phyloP scores from a whole-genome alignment of 2,329 filamentous ascomycete genomes.

The Arachnopeziza araneosa region DNA sequence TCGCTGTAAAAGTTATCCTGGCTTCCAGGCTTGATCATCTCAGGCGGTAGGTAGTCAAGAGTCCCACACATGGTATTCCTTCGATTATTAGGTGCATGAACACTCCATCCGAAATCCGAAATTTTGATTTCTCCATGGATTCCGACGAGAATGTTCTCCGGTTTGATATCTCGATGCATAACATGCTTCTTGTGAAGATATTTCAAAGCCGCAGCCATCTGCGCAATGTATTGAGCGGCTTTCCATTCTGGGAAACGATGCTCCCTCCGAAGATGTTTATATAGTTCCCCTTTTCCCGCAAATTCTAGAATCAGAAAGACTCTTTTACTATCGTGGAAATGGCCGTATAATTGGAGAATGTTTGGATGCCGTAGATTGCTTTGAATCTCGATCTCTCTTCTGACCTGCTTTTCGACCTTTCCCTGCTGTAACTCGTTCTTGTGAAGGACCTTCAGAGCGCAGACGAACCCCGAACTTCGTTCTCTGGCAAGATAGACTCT shows the following conservation, averaged over 20 bases:
- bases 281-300: slow-evolving; percentile 66
- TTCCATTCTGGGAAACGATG: slow-evolving; percentile 66
- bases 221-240: slow-evolving; percentile 67
- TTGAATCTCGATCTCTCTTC: slow-evolving; percentile 70
- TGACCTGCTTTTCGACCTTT: slow-evolving; percentile 64
- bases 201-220: slow-evolving; percentile 76
- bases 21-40: slow-evolving; percentile 85
- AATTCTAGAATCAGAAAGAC: slow-evolving; percentile 71
- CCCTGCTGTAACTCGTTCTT: slow-evolving; percentile 65
- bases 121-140: slow-evolving; percentile 99
- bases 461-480: slow-evolving; percentile 61
- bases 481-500: slow-evolving; percentile 68
- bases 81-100: slow-evolving; percentile 92
- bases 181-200: slow-evolving; percentile 97
- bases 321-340: slow-evolving; percentile 69
- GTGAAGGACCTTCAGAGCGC: slow-evolving; percentile 68
- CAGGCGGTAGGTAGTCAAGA: slow-evolving; percentile 91
- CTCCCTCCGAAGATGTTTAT: slow-evolving; percentile 66
- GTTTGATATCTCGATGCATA: slow-evolving; percentile 96
- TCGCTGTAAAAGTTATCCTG: slow-evolving; percentile 88
- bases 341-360: slow-evolving; percentile 63
- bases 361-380: slow-evolving; percentile 68
- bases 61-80: slow-evolving; percentile 96
- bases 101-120: slow-evolving; percentile 97
- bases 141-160: slow-evolving; percentile 92